Conservation (phyloP, 73 alveolate species). For the Tetrahymena thermophila region DNA sequence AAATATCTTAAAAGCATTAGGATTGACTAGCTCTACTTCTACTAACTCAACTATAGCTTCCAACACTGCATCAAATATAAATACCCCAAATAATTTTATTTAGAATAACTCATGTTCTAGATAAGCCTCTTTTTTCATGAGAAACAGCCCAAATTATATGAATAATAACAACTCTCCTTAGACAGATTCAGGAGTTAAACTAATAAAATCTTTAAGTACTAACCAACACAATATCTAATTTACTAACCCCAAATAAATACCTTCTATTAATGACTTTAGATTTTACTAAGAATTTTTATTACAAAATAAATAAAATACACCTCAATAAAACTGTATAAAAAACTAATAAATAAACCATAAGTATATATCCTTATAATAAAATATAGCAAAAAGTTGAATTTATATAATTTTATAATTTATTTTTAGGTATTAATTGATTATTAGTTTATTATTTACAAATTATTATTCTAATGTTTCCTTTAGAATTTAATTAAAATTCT, state of each 20-base stretch:
- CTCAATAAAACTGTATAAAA: background rate
- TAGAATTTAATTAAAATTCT: too few species aligned
- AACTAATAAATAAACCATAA: background rate
- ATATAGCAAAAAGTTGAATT: background rate
- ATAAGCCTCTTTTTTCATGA: background rate
- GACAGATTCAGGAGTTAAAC: background rate
- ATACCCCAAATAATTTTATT: background rate
- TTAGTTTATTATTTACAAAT: too few species aligned
- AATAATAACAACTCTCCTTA: background rate
- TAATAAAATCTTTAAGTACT: background rate
- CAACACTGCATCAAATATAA: background rate
- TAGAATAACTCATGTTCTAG: background rate
- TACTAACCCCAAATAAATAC: background rate
- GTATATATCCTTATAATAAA: background rate
- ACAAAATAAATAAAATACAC: background rate
- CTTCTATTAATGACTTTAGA: background rate
- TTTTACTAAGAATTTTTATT: background rate
- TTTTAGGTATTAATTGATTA: too few species aligned
- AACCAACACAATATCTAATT: background rate
- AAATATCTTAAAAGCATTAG: background rate
- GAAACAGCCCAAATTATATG: background rate
- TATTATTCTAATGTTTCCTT: too few species aligned
- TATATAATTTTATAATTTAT: background rate
- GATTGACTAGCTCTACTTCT: background rate
- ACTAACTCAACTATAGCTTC: background rate